These are phyloP conservation scores for Comarum palustre DNA, from an alignment of 306 rosid species.

Conservation along the genomic window DNA sequence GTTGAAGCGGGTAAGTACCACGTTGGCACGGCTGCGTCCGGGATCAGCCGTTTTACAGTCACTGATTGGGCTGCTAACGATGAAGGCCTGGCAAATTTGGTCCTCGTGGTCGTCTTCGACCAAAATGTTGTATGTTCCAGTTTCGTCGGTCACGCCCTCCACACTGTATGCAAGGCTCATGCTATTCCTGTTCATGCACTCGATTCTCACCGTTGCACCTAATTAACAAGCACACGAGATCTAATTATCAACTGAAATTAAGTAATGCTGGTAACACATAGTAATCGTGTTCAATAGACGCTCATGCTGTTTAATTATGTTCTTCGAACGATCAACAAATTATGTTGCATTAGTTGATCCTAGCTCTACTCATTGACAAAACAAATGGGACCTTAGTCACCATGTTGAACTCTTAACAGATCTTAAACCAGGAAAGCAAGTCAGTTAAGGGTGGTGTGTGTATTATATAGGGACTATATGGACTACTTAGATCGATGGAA, in stretches of 20 bases:
- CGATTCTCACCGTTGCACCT: conserved; percentile 65
- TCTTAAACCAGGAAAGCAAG: not conserved
- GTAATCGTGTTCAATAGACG: too few relatives aligned
- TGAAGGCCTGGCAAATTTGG: conserved; percentile 41
- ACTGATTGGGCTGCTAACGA: conserved; percentile 44
- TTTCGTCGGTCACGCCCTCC: conserved; percentile 43
- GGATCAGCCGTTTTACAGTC: conserved; percentile 42
- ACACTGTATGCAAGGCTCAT: conserved; percentile 28
- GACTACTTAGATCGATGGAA: not conserved
- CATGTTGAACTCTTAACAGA: not conserved
- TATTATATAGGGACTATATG: too few relatives aligned
- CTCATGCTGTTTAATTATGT: too few relatives aligned
- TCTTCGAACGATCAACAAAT: too few relatives aligned
- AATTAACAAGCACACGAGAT: not conserved
- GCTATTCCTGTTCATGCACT: conserved; percentile 48
- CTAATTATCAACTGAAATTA: not conserved
- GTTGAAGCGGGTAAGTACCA: conserved; percentile 52
- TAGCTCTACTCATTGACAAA: too few relatives aligned
- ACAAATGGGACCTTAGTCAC: not conserved
- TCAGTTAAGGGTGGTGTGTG: too few relatives aligned
- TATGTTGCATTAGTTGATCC: too few relatives aligned
- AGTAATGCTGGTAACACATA: not conserved
- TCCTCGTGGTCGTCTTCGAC: conserved; percentile 56
- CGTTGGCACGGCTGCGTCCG: conserved; percentile 47
- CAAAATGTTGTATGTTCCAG: conserved; percentile 43